Base-by-base conservation (phyloP, 2,329 filamentous ascomycete species). In the Fusarium domesticum region DNA sequence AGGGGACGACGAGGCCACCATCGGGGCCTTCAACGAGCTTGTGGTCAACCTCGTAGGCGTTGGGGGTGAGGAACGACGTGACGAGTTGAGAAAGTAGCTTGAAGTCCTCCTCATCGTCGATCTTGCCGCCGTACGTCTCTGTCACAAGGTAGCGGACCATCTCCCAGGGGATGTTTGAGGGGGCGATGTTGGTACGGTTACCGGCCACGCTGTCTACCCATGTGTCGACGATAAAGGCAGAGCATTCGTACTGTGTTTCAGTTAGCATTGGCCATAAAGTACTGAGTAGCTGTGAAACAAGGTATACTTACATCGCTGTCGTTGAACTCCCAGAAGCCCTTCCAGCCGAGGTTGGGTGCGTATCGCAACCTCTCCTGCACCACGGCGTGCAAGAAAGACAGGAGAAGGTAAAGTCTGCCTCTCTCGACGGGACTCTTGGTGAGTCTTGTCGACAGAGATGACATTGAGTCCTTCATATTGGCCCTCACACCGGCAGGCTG, bases 251-350 rank as follows among this genome's bases (percentile, higher is more conserved):
- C 87, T 93, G 42, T 34, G 30, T 15, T 23, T 12, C 33, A 32
- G 53, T 50, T 41, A 53, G 43, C 37, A 45, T 48, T 35, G 33
- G 35, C 10, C 14, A 28, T 14, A 2, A 20, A 31, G 14, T 5
- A 16, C 32, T 31, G 14, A 28, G 23, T 6, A 11, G 17, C 5
- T 6, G 4, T 42, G 15, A 16, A 30, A 10, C 6, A 16, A n/a
- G 7, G 12, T 10, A 5, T 20, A 84, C 88, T 87, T 81, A 95
- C 89, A 70, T 98, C 93, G 58, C 91, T 95, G 69, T 98, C 95
- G 65, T 98, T 98, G 69, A 98, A 98, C 70, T 98, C 95, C 93
- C 95, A 98, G 77, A 96, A 96, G 42, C 90, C 89, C 74, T 95
- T 96, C 93, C 93, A 98, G 48, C 93, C 93, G 43, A 98, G 75